phyloP scores from a whole-genome alignment of 495 filamentous ascomycete species.

The Penicillium argentinense region DNA sequence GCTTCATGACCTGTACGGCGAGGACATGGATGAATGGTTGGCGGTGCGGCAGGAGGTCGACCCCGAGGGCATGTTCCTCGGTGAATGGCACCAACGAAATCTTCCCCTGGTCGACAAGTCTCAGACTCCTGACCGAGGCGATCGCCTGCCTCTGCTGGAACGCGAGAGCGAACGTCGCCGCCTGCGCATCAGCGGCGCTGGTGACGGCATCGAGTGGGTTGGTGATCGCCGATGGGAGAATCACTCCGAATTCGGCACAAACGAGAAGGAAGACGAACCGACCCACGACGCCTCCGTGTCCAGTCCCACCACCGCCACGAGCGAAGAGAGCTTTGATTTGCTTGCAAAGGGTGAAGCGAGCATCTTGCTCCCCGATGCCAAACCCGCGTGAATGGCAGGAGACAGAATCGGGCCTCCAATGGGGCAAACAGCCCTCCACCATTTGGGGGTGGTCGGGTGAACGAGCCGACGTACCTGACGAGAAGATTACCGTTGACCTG shows the following conservation, averaged over 20 bases:
- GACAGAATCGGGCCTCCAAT: slow-evolving; percentile 4
- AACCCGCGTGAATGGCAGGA: slow-evolving; percentile 11
- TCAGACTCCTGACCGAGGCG: slow-evolving; percentile 6
- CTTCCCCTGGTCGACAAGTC: slow-evolving; percentile 49
- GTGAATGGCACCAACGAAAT: slow-evolving; percentile 79
- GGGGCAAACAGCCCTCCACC: background rate
- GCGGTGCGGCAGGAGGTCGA: slow-evolving; percentile 72
- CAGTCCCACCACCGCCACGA: slow-evolving; percentile 44
- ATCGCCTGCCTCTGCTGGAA: slow-evolving; percentile 46
- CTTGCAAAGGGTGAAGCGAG: slow-evolving; percentile 48
- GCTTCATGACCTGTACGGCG: slow-evolving; percentile 48
- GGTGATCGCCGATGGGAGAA: slow-evolving; percentile 43
- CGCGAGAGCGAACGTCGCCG: slow-evolving; percentile 35
- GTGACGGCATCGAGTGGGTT: slow-evolving; percentile 57
- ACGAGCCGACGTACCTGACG: background rate
- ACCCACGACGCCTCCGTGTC: slow-evolving; percentile 17
- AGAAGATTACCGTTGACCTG: slow-evolving; percentile 8
- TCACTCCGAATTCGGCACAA: background rate
- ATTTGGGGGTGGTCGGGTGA: slow-evolving; percentile 11
- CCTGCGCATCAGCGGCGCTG: slow-evolving; percentile 29
- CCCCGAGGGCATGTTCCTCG: slow-evolving; percentile 86
- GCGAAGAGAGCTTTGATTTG: slow-evolving; percentile 66
- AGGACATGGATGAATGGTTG: slow-evolving; percentile 62
- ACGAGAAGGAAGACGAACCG: slow-evolving; percentile 21
- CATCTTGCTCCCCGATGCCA: slow-evolving; percentile 35